phyloP scores from a whole-genome alignment of 1,139 yeast genomes.

The Geotrichum europaeum region DNA sequence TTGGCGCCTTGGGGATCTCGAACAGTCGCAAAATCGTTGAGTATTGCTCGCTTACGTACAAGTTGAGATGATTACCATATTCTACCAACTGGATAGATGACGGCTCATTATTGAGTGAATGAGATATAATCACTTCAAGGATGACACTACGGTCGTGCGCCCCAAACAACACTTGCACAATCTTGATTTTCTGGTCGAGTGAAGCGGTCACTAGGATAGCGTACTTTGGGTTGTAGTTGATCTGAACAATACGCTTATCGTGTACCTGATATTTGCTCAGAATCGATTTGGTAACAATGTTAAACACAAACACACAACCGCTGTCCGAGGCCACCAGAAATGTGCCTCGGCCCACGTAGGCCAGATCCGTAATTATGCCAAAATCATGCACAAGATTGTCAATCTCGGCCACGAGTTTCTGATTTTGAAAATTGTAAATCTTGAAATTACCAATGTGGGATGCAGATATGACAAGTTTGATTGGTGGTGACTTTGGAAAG shows the following conservation, averaged over 20 bases:
- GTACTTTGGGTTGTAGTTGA: background rate
- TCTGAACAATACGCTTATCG: constrained; percentile 7
- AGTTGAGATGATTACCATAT: background rate
- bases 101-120: constrained; percentile 14
- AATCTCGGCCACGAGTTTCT: background rate
- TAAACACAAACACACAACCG: constrained; percentile 5
- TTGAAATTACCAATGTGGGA: background rate
- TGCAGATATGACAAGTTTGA: background rate
- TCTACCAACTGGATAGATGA: constrained; percentile 11
- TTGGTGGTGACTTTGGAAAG: background rate
- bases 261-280: constrained; percentile 11
- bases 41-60: constrained; percentile 14
- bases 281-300: constrained; percentile 5
- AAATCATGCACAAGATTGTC: background rate
- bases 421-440: background rate
- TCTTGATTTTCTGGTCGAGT: constrained; percentile 12
- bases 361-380: background rate
- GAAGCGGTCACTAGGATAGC: constrained; percentile 9
- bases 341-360: background rate
- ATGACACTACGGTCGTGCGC: background rate
- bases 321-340: background rate
- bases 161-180: background rate
- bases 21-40: constrained; percentile 13
- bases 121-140: constrained; percentile 6
- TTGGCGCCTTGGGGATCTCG: background rate